phyloP scores from a whole-genome alignment of 2,329 filamentous ascomycete species.

The Scolecobasidium constrictum region DNA sequence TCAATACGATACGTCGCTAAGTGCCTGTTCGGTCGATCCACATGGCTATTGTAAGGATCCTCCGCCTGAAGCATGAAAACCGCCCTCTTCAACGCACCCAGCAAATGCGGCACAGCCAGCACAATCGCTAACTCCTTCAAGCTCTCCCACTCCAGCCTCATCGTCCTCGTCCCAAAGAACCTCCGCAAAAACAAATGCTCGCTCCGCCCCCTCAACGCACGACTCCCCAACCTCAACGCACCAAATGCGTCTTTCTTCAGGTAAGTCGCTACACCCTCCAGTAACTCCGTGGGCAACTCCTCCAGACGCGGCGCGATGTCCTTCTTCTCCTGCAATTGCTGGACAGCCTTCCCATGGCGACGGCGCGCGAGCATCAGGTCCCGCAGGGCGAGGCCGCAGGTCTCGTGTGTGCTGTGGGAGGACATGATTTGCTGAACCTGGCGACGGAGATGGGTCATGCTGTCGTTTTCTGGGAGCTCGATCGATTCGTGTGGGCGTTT shows the following conservation, averaged over 20 bases:
- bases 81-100: neutral
- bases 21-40: neutral
- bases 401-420: neutral
- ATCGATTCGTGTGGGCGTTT: too few species aligned
- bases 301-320: neutral
- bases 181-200: neutral
- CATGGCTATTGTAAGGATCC: neutral
- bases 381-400: neutral
- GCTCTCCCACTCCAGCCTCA: neutral
- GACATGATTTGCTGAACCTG: neutral
- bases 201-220: neutral
- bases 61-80: neutral
- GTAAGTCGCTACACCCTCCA: neutral
- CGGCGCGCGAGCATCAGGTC: neutral
- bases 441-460: neutral
- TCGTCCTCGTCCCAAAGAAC: neutral
- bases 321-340: too few species aligned
- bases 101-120: neutral
- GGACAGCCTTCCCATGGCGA: too few species aligned
- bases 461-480: neutral
- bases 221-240: neutral
- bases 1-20: neutral
- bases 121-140: neutral
- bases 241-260: neutral
- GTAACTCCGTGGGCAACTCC: neutral